Base-by-base conservation (phyloP, 345 rosid genomes). In the Pistacia vera region DNA sequence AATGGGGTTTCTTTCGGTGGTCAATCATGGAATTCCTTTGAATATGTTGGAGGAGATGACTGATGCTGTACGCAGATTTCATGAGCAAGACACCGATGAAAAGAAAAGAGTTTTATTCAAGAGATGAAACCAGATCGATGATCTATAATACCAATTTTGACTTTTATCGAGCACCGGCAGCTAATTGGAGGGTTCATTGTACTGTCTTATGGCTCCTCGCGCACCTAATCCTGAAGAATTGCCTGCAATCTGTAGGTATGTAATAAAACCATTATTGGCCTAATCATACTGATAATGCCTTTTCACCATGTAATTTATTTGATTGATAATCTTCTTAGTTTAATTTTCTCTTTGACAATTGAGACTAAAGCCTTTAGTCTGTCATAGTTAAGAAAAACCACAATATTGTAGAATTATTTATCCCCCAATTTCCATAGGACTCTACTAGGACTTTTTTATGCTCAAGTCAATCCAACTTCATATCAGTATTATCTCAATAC, bases 1-100 rank as follows among this genome's bases (percentile, higher is more conserved):
- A 68, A 0, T 88, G 87, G 87, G 90, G 90, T 10, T 76, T 90
- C 66, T 86, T 90, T 54, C 91, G 63, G 66, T 86, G 46, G 75
- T 86, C 25, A 86, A 86, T 20, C 90, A 90, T 35, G 85, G 88
- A 51, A 85, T 90, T 70, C 86, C 86, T 2, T n/a, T 13, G 3
- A 75, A 28, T 11, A 63, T 80, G 67, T 75, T 86, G 72, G 80
- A 81, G 11, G 83, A 79, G 35, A 58, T 85, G 22, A 20, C 82
- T 12, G 46, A 86, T 28, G 87, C 79, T 3, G 57, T 85, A 9
- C 61, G 74, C 5, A 73, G 79, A 62, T 90, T 86, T 68, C 85
- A 83, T 12, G 87, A 85, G 62, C 85, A 78, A 30, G 90, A 84
- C 52, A 35, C 41, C 0, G 77, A 81, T 55, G 75, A 70, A 6